Evolutionary conservation across 2,329 filamentous ascomycete species (phyloP), one percentile per base, ranked within the genome.

Genomic region (Hansfordia pulvinata): DNA sequence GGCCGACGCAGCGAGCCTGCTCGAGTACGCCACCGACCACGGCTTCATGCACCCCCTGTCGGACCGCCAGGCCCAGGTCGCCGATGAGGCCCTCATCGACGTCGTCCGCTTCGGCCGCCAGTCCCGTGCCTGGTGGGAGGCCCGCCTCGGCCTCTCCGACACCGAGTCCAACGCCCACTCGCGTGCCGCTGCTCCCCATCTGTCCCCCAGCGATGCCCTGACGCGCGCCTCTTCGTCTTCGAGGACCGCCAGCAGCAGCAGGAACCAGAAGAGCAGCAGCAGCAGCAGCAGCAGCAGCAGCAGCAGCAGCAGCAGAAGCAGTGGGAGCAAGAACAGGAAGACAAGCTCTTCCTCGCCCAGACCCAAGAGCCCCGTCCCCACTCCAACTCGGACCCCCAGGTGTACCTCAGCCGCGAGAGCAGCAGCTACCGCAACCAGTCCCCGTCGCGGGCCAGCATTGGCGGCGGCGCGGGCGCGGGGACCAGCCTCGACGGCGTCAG

Each of bases 81-180:
- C 35, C 16, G 35, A 38, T 17, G 38, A 44, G 21, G 37, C 37
- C 19, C 35, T 39, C 16, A 37, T 35, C 28, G 37, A 39, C 27
- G 26, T 40, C 4, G 19, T 23, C 10, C 32, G 23, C 14, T 40
- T 35, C 25, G 39, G 39, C 7, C 22, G 31, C 3, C 34, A 32
- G 25, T 36, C 40, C 12, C 40, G 37, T 19, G 25, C 15, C 15
- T 42, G 39, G 39, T 42, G 39, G 39, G 35, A 40, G 30, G 18
- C 20, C 6, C 27, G 30, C 8, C 39, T 42, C 25, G 35, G 37
- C 3, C 26, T 42, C 20, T 17, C n/a, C n/a, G n/a, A n/a, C n/a
- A n/a, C n/a, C n/a, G n/a, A n/a, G n/a, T n/a, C n/a, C n/a, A n/a
- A n/a, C n/a, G n/a, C n/a, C n/a, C n/a, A n/a, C n/a, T n/a, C n/a